Base-by-base conservation (phyloP, 306 rosid genomes). In the Senna siamea region DNA sequence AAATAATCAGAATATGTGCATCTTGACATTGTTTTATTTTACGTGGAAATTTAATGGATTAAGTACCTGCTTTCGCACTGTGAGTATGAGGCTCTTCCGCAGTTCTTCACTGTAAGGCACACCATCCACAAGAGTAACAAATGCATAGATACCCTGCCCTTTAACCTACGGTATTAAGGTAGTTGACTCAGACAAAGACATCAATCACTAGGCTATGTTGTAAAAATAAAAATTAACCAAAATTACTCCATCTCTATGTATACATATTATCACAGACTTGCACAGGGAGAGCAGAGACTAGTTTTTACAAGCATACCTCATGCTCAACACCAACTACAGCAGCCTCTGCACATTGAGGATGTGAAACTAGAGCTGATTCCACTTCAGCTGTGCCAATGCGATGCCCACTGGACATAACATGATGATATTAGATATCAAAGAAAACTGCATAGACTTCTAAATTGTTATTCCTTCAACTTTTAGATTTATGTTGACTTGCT, bases 311-410 rank as follows among this genome's bases (percentile, higher is more conserved):
- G 55, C 82, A 74, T 87, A 92, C 99, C 92, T 92, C 96, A 46
- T 95, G 99, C 83, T 92, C 98, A 70, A 94, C 75, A 48, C 99
- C 99, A 44, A 95, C 99, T 72, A 95, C 99, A 10, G 99, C 99
- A 77, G 99, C 99, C 88, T 95, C 99, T 17, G 96, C 92, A 78
- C 99, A 95, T 68, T 87, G 77, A 47, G 93, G 90, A 78, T 90
- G 92, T n/a, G 98, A 90, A 70, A 92, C 98, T 43, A 95, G 79
- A 75, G 99, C 97, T 68, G 99, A 95, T 87, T 95, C 99, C 79
- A 95, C 99, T 82, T 95, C 98, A 23, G 99, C 98, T 6, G 99
- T 95, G 86, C 99, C 99, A 64, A 95, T 95, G 74, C 99, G 99
- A 88, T 95, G 99, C 26, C 99, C 99, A 83, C 98, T 94, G 91